Evolutionary conservation across 2,329 filamentous ascomycete genomes (phyloP).

Genomic region (Penicillium paneum): DNA sequence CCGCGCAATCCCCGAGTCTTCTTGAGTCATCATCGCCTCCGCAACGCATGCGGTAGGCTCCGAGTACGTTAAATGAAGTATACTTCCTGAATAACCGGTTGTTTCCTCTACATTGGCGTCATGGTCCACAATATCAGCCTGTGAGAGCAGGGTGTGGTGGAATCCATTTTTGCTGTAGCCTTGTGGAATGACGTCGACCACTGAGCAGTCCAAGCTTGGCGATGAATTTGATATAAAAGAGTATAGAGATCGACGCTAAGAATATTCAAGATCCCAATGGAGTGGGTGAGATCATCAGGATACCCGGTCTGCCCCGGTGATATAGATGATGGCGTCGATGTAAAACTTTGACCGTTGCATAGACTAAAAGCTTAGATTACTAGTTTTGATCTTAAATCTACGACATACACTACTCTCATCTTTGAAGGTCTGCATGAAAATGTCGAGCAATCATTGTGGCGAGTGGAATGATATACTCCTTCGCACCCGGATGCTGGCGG

Average conservation of each 20-base stretch:
- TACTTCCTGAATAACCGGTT: neutral
- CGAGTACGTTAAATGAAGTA: neutral
- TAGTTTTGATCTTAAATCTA: neutral
- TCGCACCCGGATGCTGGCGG: neutral
- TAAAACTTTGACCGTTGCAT: neutral
- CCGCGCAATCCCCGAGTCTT: neutral
- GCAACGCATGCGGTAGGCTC: neutral
- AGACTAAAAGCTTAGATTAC: neutral
- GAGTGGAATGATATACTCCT: neutral
- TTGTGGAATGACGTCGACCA: slow-evolving; percentile 4
- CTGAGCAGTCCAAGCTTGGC: neutral
- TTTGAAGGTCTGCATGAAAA: neutral
- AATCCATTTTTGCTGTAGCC: neutral
- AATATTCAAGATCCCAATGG: neutral
- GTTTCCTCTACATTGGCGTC: neutral
- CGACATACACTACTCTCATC: no score
- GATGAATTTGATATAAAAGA: neutral
- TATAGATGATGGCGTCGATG: slow-evolving; percentile 1
- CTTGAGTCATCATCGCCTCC: neutral
- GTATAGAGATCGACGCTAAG: neutral
- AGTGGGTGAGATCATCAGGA: neutral
- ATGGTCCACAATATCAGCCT: neutral
- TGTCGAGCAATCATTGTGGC: no score
- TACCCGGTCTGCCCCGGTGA: neutral
- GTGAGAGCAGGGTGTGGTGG: neutral